Evolutionary conservation across 2,329 filamentous ascomycete species (phyloP).

Genomic region (Phyllachora maydis): DNA sequence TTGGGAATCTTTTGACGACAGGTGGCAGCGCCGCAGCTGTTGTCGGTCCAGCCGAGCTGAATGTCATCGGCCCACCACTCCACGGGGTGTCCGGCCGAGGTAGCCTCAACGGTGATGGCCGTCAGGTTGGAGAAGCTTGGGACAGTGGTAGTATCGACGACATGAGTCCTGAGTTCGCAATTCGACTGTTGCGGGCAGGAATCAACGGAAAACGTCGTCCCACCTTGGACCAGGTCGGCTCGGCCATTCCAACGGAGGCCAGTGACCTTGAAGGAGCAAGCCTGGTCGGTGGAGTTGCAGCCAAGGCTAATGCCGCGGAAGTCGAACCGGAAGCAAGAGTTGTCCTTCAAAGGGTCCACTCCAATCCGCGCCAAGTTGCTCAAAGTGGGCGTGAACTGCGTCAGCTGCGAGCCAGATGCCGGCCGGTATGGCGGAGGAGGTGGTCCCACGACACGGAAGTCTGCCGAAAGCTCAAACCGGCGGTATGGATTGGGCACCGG

Average conservation of each 20-base stretch:
- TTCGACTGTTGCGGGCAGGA: conserved; percentile 9
- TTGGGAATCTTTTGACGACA: conserved; percentile 15
- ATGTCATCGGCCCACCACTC: conserved; percentile 26
- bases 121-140: conserved; percentile 13
- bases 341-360: conserved; percentile 4
- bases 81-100: conserved; percentile 13
- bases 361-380: conserved; percentile 8
- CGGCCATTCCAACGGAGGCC: conserved; percentile 10
- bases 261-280: conserved; percentile 16
- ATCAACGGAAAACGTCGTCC: conserved; percentile 7
- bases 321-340: conserved; percentile 13
- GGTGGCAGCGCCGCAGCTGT: conserved; percentile 14
- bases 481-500: conserved; percentile 6
- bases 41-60: conserved; percentile 19
- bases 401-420: conserved; percentile 7
- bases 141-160: conserved; percentile 5
- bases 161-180: conserved; percentile 11
- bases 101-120: conserved; percentile 17
- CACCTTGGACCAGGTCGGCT: conserved; percentile 7
- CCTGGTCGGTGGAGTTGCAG: conserved; percentile 12
- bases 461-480: conserved; percentile 5
- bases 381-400: conserved; percentile 8
- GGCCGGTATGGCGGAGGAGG: conserved; percentile 3
- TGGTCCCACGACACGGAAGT: conserved; percentile 3
- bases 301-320: conserved; percentile 16